A percentile compares a stretch with the other conserved stretches of the same genome.
Conservation (phyloP, 2,329 filamentous ascomycete species). For the Apiospora marii region DNA sequence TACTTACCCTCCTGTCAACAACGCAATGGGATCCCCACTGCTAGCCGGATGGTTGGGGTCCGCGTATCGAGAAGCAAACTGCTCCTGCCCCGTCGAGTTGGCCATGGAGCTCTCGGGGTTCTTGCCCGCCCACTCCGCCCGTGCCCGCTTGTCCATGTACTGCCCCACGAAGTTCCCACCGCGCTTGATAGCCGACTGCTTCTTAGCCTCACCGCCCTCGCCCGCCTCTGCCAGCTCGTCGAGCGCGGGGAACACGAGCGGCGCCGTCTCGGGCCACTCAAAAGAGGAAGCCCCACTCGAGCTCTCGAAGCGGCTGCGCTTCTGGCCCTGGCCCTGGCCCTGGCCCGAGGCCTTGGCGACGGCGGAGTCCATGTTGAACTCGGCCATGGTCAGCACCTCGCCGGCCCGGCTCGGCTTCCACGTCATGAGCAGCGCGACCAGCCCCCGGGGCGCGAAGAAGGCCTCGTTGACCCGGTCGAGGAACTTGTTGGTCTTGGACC, state of each 20-base stretch:
- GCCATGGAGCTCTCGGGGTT: slow-evolving; percentile 48
- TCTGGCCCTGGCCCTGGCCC: neutral
- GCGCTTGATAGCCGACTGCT: slow-evolving; percentile 38
- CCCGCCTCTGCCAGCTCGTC: slow-evolving; percentile 37
- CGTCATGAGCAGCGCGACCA: slow-evolving; percentile 52
- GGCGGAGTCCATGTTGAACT: slow-evolving; percentile 13
- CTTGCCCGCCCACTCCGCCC: slow-evolving; percentile 53
- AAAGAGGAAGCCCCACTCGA: slow-evolving; percentile 49
- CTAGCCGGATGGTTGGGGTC: slow-evolving; percentile 39
- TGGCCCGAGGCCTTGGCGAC: neutral
- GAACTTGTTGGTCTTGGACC: slow-evolving; percentile 58
- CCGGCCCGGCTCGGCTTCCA: slow-evolving; percentile 52
- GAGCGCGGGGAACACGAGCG: slow-evolving; percentile 56
- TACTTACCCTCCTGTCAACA: slow-evolving; percentile 34
- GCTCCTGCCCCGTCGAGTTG: slow-evolving; percentile 33
- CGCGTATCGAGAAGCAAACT: slow-evolving; percentile 39
- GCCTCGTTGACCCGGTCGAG: slow-evolving; percentile 63
- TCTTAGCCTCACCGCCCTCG: slow-evolving; percentile 29
- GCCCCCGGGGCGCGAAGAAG: slow-evolving; percentile 63
- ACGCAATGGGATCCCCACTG: slow-evolving; percentile 37
- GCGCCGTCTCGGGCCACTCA: slow-evolving; percentile 53
- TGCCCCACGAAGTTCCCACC: slow-evolving; percentile 48
- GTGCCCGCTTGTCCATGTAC: slow-evolving; percentile 58
- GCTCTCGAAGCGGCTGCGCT: slow-evolving; percentile 42
- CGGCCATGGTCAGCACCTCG: slow-evolving; percentile 29